Evolutionary conservation across 352 stramenopile species (phyloP).

Genomic region (Phytophthora pluvialis): DNA sequence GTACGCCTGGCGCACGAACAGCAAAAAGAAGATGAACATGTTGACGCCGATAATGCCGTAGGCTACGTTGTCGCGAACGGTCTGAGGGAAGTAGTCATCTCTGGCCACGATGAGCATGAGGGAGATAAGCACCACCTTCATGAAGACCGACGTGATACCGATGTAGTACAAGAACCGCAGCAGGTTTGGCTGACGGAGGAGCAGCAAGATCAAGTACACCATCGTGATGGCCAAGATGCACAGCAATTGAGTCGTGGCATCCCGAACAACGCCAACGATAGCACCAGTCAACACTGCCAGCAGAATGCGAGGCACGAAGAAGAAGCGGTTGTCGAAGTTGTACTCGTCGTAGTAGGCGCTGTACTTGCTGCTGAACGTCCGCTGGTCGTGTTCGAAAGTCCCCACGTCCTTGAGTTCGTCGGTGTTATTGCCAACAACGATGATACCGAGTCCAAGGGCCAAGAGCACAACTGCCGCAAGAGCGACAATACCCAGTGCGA

Average conservation of each 20-base stretch:
- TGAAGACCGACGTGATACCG: constrained; percentile 73
- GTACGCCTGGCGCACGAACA: constrained; percentile 84
- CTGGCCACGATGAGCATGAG: constrained; percentile 84
- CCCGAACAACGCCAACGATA: constrained; percentile 72
- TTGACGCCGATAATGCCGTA: constrained; percentile 89
- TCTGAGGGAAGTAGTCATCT: constrained; percentile 83
- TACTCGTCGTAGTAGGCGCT: constrained; percentile 90
- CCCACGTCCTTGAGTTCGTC: constrained; percentile 80
- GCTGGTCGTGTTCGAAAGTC: constrained; percentile 79
- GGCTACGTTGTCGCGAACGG: constrained; percentile 79
- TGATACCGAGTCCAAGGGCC: constrained; percentile 69
- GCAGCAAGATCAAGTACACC: constrained; percentile 73
- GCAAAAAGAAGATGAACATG: constrained; percentile 83
- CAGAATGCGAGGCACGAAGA: constrained; percentile 84
- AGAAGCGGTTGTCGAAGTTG: constrained; percentile 91
- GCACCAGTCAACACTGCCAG: constrained; percentile 73
- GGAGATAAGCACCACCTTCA: constrained; percentile 83
- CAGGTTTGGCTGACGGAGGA: constrained; percentile 77
- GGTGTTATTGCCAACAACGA: constrained; percentile 68
- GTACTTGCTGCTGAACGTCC: constrained; percentile 83
- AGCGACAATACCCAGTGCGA: constrained; percentile 49
- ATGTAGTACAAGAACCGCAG: constrained; percentile 88
- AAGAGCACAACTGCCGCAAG: constrained; percentile 58
- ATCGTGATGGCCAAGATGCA: constrained; percentile 74
- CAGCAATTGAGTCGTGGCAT: constrained; percentile 76